phyloP scores from a whole-genome alignment of 495 filamentous ascomycete species.

The Trichoderma reesei region DNA sequence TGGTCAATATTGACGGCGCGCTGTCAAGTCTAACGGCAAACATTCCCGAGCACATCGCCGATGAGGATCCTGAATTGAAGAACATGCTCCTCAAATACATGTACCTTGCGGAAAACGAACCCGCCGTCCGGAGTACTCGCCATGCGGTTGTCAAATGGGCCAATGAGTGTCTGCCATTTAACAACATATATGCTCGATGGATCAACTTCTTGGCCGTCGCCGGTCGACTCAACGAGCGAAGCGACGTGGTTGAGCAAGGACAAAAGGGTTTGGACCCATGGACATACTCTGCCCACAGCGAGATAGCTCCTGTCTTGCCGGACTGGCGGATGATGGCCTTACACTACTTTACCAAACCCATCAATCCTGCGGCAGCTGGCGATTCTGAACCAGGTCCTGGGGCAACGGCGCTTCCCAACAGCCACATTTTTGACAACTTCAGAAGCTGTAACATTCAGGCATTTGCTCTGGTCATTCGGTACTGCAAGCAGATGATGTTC shows the following conservation, averaged over 20 bases:
- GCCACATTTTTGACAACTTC: conserved; percentile 33
- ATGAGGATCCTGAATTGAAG: conserved; percentile 22
- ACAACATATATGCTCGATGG: conserved; percentile 73
- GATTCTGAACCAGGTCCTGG: neutral
- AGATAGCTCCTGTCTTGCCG: conserved; percentile 28
- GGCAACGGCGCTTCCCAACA: conserved; percentile 18
- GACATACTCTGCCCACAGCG: conserved; percentile 33
- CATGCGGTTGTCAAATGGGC: conserved; percentile 83
- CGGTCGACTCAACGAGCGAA: conserved; percentile 50
- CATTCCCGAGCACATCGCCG: conserved; percentile 29
- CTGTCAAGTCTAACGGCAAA: conserved; percentile 62
- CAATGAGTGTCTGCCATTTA: conserved; percentile 77
- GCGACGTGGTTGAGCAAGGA: conserved; percentile 82
- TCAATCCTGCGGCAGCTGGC: conserved; percentile 13
- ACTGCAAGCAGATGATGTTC: conserved; percentile 64
- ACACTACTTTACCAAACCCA: conserved; percentile 32
- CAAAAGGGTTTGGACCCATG: conserved; percentile 66
- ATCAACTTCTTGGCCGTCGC: conserved; percentile 74
- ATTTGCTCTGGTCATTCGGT: conserved; percentile 55
- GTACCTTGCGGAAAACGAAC: conserved; percentile 21
- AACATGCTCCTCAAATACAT: conserved; percentile 41
- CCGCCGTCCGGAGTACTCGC: conserved; percentile 53
- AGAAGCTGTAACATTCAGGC: conserved; percentile 37
- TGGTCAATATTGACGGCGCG: conserved; percentile 81
- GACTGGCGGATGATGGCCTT: conserved; percentile 37